Percentiles rank a stretch among this genome's conserved stretches.
phyloP scores from a whole-genome alignment of 1,139 yeast genomes.

The Yamadazyma atmosphaerica region DNA sequence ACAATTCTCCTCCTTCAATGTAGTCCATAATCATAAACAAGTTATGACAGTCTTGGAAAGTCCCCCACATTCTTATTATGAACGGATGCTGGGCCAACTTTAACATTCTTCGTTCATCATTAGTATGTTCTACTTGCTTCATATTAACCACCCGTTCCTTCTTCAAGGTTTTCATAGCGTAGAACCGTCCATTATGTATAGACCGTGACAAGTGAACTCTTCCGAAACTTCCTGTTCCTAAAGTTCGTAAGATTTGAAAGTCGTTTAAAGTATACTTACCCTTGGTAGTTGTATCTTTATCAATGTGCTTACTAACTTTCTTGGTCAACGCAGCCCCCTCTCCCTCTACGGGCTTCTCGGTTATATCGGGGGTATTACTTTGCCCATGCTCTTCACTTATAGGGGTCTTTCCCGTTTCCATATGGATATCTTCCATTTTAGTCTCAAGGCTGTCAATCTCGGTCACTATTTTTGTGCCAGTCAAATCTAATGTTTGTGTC shows the following conservation, averaged over 20 bases:
- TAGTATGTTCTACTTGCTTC: slow-evolving; percentile 65
- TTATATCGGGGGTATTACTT: not conserved
- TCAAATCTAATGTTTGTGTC: not conserved
- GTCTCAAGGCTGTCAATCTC: not conserved
- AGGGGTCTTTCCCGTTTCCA: not conserved
- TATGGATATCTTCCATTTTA: not conserved
- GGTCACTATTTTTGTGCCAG: not conserved
- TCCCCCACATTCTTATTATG: slow-evolving; percentile 65
- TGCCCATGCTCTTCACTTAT: not conserved
- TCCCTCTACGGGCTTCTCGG: not conserved
- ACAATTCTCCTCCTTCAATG: slow-evolving; percentile 63
- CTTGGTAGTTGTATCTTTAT: slow-evolving; percentile 35
- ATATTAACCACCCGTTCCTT: slow-evolving; percentile 60
- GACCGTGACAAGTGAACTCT: slow-evolving; percentile 59
- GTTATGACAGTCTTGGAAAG: slow-evolving; percentile 57
- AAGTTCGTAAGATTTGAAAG: slow-evolving; percentile 53
- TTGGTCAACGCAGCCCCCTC: not conserved
- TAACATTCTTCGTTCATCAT: slow-evolving; percentile 59
- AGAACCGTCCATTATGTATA: slow-evolving; percentile 59
- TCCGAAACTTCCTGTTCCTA: slow-evolving; percentile 67
- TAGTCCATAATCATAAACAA: slow-evolving; percentile 65
- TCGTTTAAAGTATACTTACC: slow-evolving; percentile 58
- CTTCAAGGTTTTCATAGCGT: slow-evolving; percentile 60
- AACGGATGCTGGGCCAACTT: slow-evolving; percentile 60
- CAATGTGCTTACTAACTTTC: slow-evolving; percentile 18